phyloP scores from a whole-genome alignment of 441 rosid species.

The Sinapis alba region DNA sequence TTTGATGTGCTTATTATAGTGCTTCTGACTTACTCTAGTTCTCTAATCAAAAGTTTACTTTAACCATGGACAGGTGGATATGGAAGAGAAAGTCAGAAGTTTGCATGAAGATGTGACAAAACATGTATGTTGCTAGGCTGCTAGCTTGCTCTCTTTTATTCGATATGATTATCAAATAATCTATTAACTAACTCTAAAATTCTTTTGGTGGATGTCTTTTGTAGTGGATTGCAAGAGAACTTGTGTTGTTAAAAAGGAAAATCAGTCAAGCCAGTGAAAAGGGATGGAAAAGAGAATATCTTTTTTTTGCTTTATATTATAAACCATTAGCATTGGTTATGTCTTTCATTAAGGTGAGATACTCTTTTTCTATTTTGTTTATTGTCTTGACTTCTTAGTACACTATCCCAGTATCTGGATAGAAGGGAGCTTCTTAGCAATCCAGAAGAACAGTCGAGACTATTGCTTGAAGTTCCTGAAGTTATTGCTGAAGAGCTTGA shows the following conservation, averaged over 20 bases:
- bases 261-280: slow-evolving; percentile 85
- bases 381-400: slow-evolving; percentile 59
- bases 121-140: slow-evolving; percentile 70
- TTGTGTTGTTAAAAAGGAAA: slow-evolving; percentile 56
- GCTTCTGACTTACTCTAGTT: not conserved
- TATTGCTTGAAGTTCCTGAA: slow-evolving; percentile 62
- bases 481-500: slow-evolving; percentile 64
- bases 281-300: slow-evolving; percentile 61
- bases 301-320: not conserved
- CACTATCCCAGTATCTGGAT: slow-evolving; percentile 69
- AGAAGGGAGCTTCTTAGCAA: slow-evolving; percentile 62
- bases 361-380: not conserved
- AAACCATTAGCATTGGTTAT: not conserved
- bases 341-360: not conserved
- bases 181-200: not conserved
- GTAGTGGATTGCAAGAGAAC: slow-evolving; percentile 83
- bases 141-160: slow-evolving; percentile 1
- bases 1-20: not conserved
- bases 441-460: slow-evolving; percentile 59
- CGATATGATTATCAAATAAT: slow-evolving; percentile 2
- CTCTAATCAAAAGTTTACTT: not conserved
- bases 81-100: slow-evolving; percentile 56
- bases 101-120: slow-evolving; percentile 76
- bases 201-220: slow-evolving; percentile 31
- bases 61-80: slow-evolving; percentile 51